A percentile compares a stretch with the other conserved stretches of the same genome.
Evolutionary conservation across 495 filamentous ascomycete genomes (phyloP).

Genomic region (Haplographium delicatum): DNA sequence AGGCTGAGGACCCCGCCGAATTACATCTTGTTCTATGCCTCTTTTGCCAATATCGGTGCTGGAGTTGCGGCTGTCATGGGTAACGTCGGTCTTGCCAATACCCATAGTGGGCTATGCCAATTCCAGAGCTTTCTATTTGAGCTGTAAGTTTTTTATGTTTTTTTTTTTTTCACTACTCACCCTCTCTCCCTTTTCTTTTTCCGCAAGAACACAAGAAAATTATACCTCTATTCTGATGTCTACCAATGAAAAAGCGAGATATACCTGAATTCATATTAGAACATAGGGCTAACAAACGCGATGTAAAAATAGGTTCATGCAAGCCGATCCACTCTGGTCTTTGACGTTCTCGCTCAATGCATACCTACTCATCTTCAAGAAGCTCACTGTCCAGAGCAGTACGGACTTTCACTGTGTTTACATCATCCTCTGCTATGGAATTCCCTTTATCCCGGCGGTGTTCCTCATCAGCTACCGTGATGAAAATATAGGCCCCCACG

Average conservation of each 20-base stretch:
- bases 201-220: background rate
- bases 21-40: constrained; percentile 75
- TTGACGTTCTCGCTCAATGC: constrained; percentile 84
- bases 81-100: constrained; percentile 45
- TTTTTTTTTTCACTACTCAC: no score
- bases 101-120: constrained; percentile 56
- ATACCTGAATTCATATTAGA: no score
- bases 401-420: constrained; percentile 67
- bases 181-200: constrained; percentile 27
- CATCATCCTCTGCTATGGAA: constrained; percentile 64
- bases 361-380: constrained; percentile 75
- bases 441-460: constrained; percentile 66
- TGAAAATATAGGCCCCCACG: constrained; percentile 35
- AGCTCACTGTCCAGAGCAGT: constrained; percentile 59
- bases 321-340: constrained; percentile 53
- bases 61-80: constrained; percentile 73
- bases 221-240: no score
- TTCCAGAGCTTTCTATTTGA: constrained; percentile 72
- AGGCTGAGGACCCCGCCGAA: constrained; percentile 73
- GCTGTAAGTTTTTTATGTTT: constrained; percentile 46
- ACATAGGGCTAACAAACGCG: background rate
- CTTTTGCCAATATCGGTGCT: constrained; percentile 73
- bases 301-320: constrained; percentile 45
- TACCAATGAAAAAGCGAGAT: no score
- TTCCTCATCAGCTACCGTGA: constrained; percentile 56